phyloP scores from a whole-genome alignment of 768 basidiomycete species.

The Serendipita indica region DNA sequence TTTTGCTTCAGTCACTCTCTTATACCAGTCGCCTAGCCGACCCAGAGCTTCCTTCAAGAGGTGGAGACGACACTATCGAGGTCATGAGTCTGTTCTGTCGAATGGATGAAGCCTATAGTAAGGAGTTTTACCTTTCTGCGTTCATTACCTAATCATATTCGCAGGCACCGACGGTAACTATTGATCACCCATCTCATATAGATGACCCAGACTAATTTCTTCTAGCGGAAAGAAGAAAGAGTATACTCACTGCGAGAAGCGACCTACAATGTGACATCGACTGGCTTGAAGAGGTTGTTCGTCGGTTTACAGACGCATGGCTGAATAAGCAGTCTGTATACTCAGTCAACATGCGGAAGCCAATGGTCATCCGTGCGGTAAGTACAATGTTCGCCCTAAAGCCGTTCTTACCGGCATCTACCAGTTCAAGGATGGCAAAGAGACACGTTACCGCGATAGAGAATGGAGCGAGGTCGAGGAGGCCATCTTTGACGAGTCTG shows the following conservation, averaged over 20 bases:
- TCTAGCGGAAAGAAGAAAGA: slow-evolving; percentile 54
- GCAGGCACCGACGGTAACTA: slow-evolving; percentile 11
- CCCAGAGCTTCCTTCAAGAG: slow-evolving; percentile 36
- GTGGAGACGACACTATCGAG: slow-evolving; percentile 61
- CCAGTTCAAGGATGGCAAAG: slow-evolving; percentile 20
- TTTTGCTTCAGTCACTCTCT: background rate
- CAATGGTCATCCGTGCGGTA: slow-evolving; percentile 52
- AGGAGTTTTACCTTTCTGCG: slow-evolving; percentile 20
- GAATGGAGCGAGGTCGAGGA: slow-evolving; percentile 58
- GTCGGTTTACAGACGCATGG: slow-evolving; percentile 56
- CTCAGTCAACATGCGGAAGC: slow-evolving; percentile 47
- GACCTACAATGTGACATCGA: slow-evolving; percentile 51
- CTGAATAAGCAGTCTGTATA: slow-evolving; percentile 40
- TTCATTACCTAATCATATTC: slow-evolving; percentile 14
- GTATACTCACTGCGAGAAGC: slow-evolving; percentile 36
- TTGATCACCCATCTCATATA: slow-evolving; percentile 26
- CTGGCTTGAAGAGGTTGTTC: slow-evolving; percentile 64
- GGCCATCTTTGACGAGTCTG: slow-evolving; percentile 62
- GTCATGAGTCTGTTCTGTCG: slow-evolving; percentile 49
- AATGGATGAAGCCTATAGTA: slow-evolving; percentile 54
- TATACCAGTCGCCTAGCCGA: slow-evolving; percentile 13
- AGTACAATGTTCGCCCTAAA: background rate
- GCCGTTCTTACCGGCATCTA: background rate
- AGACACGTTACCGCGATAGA: slow-evolving; percentile 50
- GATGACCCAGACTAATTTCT: slow-evolving; percentile 35